phyloP scores from a whole-genome alignment of 805 yeast species.

The Dipodascus geniculatus region DNA sequence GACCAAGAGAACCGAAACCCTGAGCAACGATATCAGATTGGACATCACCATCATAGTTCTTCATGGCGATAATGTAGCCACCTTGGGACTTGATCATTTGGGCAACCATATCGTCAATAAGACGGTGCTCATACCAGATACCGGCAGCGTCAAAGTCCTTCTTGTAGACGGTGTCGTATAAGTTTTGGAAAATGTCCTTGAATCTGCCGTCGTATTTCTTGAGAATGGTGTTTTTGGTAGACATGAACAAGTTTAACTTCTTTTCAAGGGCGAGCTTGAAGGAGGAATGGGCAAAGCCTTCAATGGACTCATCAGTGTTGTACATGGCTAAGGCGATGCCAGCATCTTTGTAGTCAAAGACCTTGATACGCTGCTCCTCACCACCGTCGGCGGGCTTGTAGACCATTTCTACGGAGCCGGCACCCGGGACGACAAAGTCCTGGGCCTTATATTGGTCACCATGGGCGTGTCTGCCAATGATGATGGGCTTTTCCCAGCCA shows the following conservation, averaged over 20 bases:
- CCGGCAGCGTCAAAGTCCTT: constrained; percentile 59
- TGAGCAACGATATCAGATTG: constrained; percentile 95
- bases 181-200: constrained; percentile 80
- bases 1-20: constrained; percentile 93
- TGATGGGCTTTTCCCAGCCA: constrained; percentile 90
- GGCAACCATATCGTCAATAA: constrained; percentile 98
- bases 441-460: constrained; percentile 97
- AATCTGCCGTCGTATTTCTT: constrained; percentile 91
- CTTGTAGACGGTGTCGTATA: constrained; percentile 63
- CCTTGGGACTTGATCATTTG: constrained; percentile 96
- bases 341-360: constrained; percentile 55
- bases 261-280: constrained; percentile 77
- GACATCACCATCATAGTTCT: constrained; percentile 97
- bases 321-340: constrained; percentile 91
- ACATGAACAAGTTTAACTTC: constrained; percentile 68
- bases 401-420: constrained; percentile 69
- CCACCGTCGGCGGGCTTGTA: constrained; percentile 62
- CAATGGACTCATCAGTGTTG: constrained; percentile 85
- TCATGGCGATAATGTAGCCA: constrained; percentile 90
- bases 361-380: constrained; percentile 42
- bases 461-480: constrained; percentile 94
- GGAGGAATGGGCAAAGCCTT: constrained; percentile 82
- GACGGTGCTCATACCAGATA: constrained; percentile 95
- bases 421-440: constrained; percentile 64
- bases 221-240: constrained; percentile 91